Conservation (phyloP, 306 rosid species). For the Cucurbita maxima region DNA sequence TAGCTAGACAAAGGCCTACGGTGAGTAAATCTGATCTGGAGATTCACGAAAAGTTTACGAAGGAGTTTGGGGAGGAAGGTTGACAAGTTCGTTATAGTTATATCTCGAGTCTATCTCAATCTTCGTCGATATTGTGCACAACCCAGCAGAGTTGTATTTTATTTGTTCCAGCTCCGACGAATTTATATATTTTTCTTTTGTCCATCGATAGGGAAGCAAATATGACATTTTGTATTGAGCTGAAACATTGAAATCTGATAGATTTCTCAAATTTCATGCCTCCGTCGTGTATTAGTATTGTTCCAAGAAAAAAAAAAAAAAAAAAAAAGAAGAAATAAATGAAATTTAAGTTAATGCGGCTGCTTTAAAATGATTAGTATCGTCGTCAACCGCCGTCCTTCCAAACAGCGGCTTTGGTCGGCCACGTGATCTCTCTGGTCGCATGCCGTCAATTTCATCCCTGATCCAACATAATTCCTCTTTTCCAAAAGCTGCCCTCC, state of each 20-base stretch:
- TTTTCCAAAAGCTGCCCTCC: not conserved
- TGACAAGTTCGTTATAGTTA: slow-evolving; percentile 27
- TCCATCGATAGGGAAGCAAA: not conserved
- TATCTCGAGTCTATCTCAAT: slow-evolving; percentile 25
- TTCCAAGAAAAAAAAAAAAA: not conserved
- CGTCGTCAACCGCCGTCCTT: not conserved
- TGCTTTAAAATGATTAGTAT: not conserved
- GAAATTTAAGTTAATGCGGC: not conserved
- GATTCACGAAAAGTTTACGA: slow-evolving; percentile 88
- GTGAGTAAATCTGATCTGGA: slow-evolving; percentile 86
- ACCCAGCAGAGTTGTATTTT: slow-evolving; percentile 25
- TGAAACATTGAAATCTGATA: not conserved
- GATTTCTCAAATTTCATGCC: not conserved
- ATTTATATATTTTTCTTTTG: slow-evolving; percentile 15
- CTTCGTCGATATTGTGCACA: slow-evolving; percentile 20
- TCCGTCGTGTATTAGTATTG: not conserved
- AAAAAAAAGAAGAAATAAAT: no score
- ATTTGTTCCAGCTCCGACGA: slow-evolving; percentile 28
- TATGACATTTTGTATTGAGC: slow-evolving; percentile 2
- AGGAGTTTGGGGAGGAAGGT: slow-evolving; percentile 99
- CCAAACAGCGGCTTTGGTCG: not conserved
- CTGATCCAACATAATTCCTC: not conserved
- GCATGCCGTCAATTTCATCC: not conserved
- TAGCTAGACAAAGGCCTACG: slow-evolving; percentile 93
- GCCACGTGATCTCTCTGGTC: not conserved